A percentile compares a stretch with the other conserved stretches of the same genome.
Conservation (phyloP, 768 basidiomycete species). For the Peribolospora kevripleyi region DNA sequence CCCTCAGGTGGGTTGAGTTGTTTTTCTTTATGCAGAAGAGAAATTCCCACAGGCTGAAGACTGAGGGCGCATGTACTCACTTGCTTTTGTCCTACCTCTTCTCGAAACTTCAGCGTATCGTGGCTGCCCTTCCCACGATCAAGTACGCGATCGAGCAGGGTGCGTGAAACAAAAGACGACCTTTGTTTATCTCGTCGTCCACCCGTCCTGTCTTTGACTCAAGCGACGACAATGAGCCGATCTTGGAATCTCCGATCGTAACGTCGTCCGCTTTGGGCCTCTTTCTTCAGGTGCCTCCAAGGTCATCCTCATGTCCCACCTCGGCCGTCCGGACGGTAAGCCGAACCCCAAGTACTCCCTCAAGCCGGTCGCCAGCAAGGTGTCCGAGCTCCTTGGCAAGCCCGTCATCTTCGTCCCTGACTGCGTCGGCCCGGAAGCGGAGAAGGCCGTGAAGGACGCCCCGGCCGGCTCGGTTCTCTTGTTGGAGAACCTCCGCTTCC, state of each 20-base stretch:
- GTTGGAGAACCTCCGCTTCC: constrained; percentile 93
- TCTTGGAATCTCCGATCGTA: not conserved
- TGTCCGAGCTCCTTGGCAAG: constrained; percentile 43
- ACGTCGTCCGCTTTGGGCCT: not conserved
- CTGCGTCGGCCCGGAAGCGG: constrained; percentile 64
- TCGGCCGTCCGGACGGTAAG: constrained; percentile 88
- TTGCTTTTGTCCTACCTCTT: not conserved
- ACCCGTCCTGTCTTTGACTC: constrained; percentile 6
- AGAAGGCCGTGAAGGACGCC: constrained; percentile 46
- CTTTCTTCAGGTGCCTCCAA: constrained; percentile 26
- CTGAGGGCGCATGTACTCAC: not conserved
- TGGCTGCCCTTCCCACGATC: constrained; percentile 86
- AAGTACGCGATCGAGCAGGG: constrained; percentile 75
- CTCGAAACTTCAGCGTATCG: constrained; percentile 46
- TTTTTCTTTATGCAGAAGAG: constrained; percentile 4
- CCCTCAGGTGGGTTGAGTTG: constrained; percentile 46
- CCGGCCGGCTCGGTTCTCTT: constrained; percentile 42
- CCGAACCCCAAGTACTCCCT: constrained; percentile 72
- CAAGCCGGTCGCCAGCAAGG: constrained; percentile 56
- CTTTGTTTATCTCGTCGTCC: not conserved
- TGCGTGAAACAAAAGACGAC: constrained; percentile 14
- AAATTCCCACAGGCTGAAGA: constrained; percentile 3
- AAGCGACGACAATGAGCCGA: constrained; percentile 22
- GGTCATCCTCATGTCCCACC: constrained; percentile 89
- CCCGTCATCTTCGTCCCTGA: constrained; percentile 60